Conservation (phyloP, 305 asterid species). For the Fraxinus greggii region DNA sequence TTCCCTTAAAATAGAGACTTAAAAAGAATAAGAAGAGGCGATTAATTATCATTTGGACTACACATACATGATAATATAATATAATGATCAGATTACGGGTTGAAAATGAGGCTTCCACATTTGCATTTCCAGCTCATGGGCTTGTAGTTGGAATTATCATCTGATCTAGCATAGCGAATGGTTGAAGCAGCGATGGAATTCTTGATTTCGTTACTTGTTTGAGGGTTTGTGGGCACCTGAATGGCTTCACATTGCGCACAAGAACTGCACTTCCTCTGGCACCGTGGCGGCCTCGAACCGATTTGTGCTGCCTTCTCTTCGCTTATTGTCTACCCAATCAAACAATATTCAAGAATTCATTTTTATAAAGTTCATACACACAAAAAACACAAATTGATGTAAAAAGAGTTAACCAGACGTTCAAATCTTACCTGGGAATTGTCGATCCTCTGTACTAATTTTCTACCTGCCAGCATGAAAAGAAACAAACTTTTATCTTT, state of each 20-base stretch:
- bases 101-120: constrained; percentile 71
- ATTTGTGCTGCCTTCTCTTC: constrained; percentile 30
- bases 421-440: constrained; percentile 27
- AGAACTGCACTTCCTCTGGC: constrained; percentile 42
- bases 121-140: constrained; percentile 92
- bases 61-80: background rate
- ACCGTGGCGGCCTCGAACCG: constrained; percentile 56
- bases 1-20: background rate
- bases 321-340: constrained; percentile 20
- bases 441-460: constrained; percentile 18
- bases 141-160: constrained; percentile 65
- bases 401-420: background rate
- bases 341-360: background rate
- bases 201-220: constrained; percentile 23
- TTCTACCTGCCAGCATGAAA: constrained; percentile 35
- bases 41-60: constrained; percentile 1
- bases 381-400: background rate
- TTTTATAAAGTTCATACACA: background rate
- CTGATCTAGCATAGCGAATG: constrained; percentile 29
- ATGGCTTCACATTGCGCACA: constrained; percentile 56
- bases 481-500: background rate
- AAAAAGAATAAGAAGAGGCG: background rate
- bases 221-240: constrained; percentile 57
- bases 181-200: constrained; percentile 20
- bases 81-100: constrained; percentile 38